These are phyloP conservation scores for Thielaviopsis ethacetica DNA, from an alignment of 2,329 filamentous ascomycete species.

Conservation along the genomic window DNA sequence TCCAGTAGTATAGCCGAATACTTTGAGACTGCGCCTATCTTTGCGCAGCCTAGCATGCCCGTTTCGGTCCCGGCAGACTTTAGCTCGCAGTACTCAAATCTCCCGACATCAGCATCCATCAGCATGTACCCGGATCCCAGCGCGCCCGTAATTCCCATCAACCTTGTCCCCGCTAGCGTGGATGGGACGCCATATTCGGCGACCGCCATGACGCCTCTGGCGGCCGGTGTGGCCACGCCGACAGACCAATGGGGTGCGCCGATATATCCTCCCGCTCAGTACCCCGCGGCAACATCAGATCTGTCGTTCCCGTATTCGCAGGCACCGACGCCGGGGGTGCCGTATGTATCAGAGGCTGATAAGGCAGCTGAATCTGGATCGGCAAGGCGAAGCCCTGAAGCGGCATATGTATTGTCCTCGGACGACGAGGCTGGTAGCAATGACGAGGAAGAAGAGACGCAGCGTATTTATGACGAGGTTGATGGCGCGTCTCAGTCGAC, in stretches of 20 bases:
- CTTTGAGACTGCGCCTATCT: background rate
- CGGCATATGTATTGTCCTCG: background rate
- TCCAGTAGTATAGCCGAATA: background rate
- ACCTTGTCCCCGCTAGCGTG: background rate
- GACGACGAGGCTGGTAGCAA: constrained; percentile 15
- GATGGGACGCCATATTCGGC: background rate
- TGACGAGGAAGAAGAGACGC: constrained; percentile 16
- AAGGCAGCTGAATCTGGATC: background rate
- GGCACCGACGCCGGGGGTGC: background rate
- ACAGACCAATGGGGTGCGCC: background rate
- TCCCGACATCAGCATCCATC: background rate
- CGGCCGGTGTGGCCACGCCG: background rate
- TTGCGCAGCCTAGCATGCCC: background rate
- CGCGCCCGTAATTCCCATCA: background rate
- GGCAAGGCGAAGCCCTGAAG: background rate
- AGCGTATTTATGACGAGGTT: background rate
- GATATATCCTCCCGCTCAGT: background rate
- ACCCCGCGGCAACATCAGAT: background rate
- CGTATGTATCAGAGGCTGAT: background rate
- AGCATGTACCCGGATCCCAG: background rate
- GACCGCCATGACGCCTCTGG: background rate
- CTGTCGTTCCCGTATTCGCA: background rate
- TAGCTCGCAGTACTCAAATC: background rate
- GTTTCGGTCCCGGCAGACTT: background rate
- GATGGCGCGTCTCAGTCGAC: background rate